Evolutionary conservation across 1,284 basidiomycete genomes (phyloP), one percentile per base, ranked within the genome.

Genomic region (Heterobasidion irregulare): DNA sequence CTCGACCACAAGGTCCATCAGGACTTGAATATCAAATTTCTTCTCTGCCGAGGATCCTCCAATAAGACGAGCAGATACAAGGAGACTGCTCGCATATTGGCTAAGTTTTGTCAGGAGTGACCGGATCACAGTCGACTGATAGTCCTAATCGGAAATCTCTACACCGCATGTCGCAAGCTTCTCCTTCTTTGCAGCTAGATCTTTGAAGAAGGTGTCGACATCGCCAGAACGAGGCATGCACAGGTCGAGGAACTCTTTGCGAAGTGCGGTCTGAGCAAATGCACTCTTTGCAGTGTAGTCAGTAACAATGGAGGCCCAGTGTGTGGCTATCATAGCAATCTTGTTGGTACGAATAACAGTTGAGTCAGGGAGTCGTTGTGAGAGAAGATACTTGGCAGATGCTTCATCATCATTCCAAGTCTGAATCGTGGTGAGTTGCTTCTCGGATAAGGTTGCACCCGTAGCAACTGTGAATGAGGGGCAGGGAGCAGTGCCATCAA

Each of bases 311-410:
- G 48, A n/a, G 26, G 48, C 8, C 48, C 48, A 50, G 10, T 32
- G 10, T 12, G 8, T 4, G 15, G 48, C 32, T 12, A 50, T 9
- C 3, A 2, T 12, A 10, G 32, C 7, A 12, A 50, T 9, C 32
- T 50, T 50, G n/a, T 34, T 8, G 9, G 43, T 1, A 2, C 47
- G 35, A 1, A 54, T 34, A 4, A 47, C 47, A 2, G 47, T 54
- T 2, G 54, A 43, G 19, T 56, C 55, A 8, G 55, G 50, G 32
- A 56, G 50, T 8, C 46, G 35, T 16, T 56, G 50, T 5, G 50
- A 26, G 8, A 56, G 55, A 0, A 56, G 44, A 45, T 52, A 56
- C 1, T 36, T 13, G 2, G 50, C 50, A 15, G 41, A 12, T 4
- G 33, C 12, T n/a, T 56, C 55, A 5, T 48, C 26, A 8, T 56